These are phyloP conservation scores for Agaricus blazei DNA, from an alignment of 768 basidiomycete species.

Conservation along the genomic window DNA sequence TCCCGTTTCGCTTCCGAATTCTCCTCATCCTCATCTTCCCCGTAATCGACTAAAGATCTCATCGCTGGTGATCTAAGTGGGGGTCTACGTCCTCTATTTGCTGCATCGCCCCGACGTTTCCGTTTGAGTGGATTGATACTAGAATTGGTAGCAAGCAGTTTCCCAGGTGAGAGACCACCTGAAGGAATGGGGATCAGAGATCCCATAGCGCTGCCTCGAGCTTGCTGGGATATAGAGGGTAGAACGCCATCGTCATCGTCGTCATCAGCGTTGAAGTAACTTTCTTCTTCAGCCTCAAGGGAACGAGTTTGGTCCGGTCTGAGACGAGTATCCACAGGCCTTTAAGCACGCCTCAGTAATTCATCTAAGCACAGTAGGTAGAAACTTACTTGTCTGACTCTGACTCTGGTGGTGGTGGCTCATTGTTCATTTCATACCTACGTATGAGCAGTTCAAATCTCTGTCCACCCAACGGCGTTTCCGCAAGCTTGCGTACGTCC, in stretches of 20 bases:
- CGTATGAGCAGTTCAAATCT: conserved; percentile 71
- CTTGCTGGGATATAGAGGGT: conserved; percentile 32
- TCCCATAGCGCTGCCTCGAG: conserved; percentile 14
- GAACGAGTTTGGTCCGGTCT: conserved; percentile 38
- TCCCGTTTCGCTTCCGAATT: conserved; percentile 8
- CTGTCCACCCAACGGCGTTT: conserved; percentile 54
- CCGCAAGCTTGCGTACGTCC: conserved; percentile 57
- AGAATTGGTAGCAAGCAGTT: not conserved
- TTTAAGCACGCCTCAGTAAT: conserved; percentile 18
- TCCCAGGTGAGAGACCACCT: conserved; percentile 3
- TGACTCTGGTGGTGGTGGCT: conserved; percentile 56
- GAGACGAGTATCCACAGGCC: conserved; percentile 34
- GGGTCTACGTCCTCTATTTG: conserved; percentile 34
- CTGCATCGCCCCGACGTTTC: conserved; percentile 46
- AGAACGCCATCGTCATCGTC: conserved; percentile 54
- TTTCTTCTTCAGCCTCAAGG: conserved; percentile 79
- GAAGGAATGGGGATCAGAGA: not conserved
- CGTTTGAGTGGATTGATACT: conserved; percentile 43
- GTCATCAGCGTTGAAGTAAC: conserved; percentile 89
- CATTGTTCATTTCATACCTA: conserved; percentile 90
- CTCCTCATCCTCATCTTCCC: conserved; percentile 64
- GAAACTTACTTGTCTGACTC: conserved; percentile 46
- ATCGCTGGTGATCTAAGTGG: conserved; percentile 50
- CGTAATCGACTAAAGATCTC: conserved; percentile 69
- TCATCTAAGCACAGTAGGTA: not conserved